These are phyloP conservation scores for Podosphaera fusca DNA, from an alignment of 2,329 filamentous ascomycete genomes.

Conservation along the genomic window DNA sequence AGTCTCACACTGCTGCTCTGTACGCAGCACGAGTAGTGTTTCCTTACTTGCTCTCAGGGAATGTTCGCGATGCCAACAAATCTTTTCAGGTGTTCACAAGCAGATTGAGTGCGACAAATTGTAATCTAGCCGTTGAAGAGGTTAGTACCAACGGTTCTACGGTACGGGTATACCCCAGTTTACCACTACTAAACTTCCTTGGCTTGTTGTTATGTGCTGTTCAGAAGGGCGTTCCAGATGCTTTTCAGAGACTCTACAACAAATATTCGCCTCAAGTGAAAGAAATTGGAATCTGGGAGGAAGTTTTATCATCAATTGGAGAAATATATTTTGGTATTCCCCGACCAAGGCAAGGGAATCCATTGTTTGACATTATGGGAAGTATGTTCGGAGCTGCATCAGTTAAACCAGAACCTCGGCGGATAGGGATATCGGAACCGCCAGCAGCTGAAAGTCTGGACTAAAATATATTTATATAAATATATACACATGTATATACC, in stretches of 20 bases:
- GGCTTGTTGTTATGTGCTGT: constrained; percentile 63
- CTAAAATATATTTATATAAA: constrained; percentile 16
- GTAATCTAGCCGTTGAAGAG: constrained; percentile 49
- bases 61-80: constrained; percentile 70
- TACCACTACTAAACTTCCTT: constrained; percentile 91
- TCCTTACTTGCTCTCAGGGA: constrained; percentile 76
- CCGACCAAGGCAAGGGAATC: constrained; percentile 73
- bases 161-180: constrained; percentile 60
- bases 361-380: constrained; percentile 95
- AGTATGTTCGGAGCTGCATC: constrained; percentile 52
- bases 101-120: constrained; percentile 31
- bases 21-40: constrained; percentile 75
- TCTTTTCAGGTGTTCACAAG: constrained; percentile 56
- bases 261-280: constrained; percentile 64
- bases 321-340: constrained; percentile 94
- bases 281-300: constrained; percentile 58
- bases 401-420: constrained; percentile 16
- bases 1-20: constrained; percentile 63
- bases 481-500: too few relatives aligned
- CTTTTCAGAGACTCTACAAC: constrained; percentile 58
- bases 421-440: constrained; percentile 19
- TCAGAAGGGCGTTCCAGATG: constrained; percentile 50
- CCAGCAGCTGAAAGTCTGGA: constrained; percentile 37
- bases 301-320: constrained; percentile 62
- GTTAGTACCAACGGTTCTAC: constrained; percentile 55